Evolutionary conservation across 164 flowering plant genomes (phyloP).

Genomic region (grape (Vitis vinifera)): DNA sequence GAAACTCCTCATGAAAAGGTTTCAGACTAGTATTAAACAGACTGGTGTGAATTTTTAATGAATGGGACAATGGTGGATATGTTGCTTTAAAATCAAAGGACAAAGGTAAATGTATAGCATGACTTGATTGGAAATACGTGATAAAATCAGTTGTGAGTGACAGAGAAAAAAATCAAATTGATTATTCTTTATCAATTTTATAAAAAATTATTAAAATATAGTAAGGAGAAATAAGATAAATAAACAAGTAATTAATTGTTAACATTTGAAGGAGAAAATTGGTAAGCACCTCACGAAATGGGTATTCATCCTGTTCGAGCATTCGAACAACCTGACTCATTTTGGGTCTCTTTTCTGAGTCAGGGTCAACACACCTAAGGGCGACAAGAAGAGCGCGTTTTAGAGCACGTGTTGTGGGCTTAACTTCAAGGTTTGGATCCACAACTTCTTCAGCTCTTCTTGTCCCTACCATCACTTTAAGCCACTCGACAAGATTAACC

Average conservation of each 20-base stretch:
- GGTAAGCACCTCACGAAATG: slow-evolving; percentile 54
- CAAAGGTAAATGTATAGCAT: no score
- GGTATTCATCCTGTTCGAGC: slow-evolving; percentile 74
- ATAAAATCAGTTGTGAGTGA: no score
- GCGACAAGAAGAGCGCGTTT: slow-evolving; percentile 67
- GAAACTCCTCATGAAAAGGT: no score
- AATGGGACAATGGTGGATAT: no score
- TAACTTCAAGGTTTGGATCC: slow-evolving; percentile 57
- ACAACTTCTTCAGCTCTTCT: slow-evolving; percentile 79
- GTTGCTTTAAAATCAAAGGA: no score
- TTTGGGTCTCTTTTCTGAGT: slow-evolving; percentile 65
- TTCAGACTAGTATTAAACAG: no score
- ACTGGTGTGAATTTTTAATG: no score
- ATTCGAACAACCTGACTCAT: slow-evolving; percentile 71
- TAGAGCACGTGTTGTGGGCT: slow-evolving; percentile 59
- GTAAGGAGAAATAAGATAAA: background rate
- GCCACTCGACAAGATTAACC: slow-evolving; percentile 87
- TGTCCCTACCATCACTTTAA: slow-evolving; percentile 72
- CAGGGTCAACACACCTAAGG: slow-evolving; percentile 74
- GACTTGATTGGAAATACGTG: no score
- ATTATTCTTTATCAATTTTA: no score
- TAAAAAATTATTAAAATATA: background rate
- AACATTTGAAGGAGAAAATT: background rate
- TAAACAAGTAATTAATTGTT: background rate
- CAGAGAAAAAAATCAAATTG: no score